Percentiles rank a stretch among this genome's conserved stretches.
These are phyloP conservation scores for Chlorella vulgaris DNA, from an alignment of 139 green algal genomes.

Conservation along the genomic window DNA sequence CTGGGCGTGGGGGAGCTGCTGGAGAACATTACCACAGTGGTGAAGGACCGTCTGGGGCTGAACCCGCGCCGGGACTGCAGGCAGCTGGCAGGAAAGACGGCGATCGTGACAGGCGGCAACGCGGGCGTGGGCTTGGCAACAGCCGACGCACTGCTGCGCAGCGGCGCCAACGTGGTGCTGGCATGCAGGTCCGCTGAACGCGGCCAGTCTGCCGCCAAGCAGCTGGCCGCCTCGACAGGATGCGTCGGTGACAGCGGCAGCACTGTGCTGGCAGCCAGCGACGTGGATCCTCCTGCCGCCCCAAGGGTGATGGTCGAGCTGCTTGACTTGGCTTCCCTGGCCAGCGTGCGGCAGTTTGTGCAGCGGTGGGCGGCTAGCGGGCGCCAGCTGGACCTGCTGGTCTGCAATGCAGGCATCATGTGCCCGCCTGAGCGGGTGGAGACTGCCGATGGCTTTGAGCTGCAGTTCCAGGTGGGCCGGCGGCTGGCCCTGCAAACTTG, in stretches of 20 bases:
- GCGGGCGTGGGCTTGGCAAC: constrained; percentile 49
- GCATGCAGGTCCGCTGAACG: constrained; percentile 27
- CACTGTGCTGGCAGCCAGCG: background rate
- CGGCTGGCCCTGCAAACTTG: too few relatives aligned
- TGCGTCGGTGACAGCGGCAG: background rate
- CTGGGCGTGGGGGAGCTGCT: constrained; percentile 21
- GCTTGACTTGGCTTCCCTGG: constrained; percentile 62
- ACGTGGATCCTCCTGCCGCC: background rate
- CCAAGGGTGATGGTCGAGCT: constrained; percentile 48
- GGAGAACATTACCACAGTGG: constrained; percentile 4
- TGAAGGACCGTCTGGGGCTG: constrained; percentile 6
- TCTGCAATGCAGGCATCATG: constrained; percentile 82
- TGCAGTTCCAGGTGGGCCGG: constrained; percentile 70
- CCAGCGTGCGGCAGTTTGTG: constrained; percentile 56
- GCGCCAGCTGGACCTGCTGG: constrained; percentile 59
- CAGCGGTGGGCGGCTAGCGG: constrained; percentile 35
- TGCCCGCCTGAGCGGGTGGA: constrained; percentile 42
- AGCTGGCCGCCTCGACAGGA: background rate
- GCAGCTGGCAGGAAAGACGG: background rate
- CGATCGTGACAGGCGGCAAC: constrained; percentile 49
- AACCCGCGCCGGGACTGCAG: background rate
- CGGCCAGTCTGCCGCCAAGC: constrained; percentile 23
- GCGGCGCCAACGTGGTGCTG: constrained; percentile 48
- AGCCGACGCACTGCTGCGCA: constrained; percentile 28
- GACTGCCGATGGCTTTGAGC: constrained; percentile 69